Evolutionary conservation across 1,284 basidiomycete genomes (phyloP).

Genomic region (Pseudozyma hubeiensis): DNA sequence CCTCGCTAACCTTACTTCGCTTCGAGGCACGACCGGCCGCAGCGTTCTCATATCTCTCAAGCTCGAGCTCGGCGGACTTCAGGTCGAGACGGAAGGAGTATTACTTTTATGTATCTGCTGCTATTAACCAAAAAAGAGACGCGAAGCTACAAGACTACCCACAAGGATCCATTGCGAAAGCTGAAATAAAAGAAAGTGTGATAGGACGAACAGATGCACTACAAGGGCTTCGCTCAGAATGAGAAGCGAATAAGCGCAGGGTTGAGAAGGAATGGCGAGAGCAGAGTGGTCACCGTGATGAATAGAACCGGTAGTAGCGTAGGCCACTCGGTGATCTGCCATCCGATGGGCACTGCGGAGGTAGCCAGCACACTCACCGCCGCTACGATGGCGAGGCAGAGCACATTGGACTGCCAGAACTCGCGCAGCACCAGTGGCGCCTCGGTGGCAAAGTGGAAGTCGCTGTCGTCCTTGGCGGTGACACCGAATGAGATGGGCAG

Average conservation of each 20-base stretch:
- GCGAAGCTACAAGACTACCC: too few species aligned
- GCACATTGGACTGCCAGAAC: slow-evolving; percentile 37
- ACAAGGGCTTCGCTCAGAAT: slow-evolving; percentile 8
- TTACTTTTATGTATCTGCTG: too few species aligned
- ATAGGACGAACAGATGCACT: too few species aligned
- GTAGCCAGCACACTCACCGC: slow-evolving; percentile 19
- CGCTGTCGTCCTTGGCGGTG: slow-evolving; percentile 49
- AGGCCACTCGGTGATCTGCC: slow-evolving; percentile 33
- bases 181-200: too few species aligned
- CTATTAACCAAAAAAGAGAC: too few species aligned
- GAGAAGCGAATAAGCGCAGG: slow-evolving; percentile 31
- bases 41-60: too few species aligned
- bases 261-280: slow-evolving; percentile 25
- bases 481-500: slow-evolving; percentile 82
- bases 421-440: slow-evolving; percentile 77
- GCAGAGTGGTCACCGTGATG: slow-evolving; percentile 23
- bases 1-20: too few species aligned
- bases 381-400: slow-evolving; percentile 22
- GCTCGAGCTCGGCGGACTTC: too few species aligned
- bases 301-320: slow-evolving; percentile 25
- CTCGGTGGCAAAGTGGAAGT: slow-evolving; percentile 82
- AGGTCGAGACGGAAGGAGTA: too few species aligned
- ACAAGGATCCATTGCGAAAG: too few species aligned
- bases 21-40: too few species aligned
- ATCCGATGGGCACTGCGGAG: slow-evolving; percentile 21